Evolutionary conservation across 148 eudicot species (phyloP).

Genomic region (Pharnaceum exiguum): DNA sequence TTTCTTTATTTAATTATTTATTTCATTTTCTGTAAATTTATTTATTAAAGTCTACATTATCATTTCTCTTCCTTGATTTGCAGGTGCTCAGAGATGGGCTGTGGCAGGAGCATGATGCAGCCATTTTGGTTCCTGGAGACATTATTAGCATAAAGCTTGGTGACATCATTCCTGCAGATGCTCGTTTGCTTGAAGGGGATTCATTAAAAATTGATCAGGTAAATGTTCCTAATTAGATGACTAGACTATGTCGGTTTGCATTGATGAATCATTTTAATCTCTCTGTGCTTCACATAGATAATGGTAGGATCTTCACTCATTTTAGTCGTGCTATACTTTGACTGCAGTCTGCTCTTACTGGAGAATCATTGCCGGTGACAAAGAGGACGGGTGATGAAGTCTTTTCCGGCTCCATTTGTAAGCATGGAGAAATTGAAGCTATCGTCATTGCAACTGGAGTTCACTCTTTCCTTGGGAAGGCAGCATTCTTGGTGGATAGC

Average conservation of each 20-base stretch:
- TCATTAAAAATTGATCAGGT: slow-evolving; percentile 68
- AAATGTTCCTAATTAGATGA: too few species aligned
- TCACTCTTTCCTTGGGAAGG: slow-evolving; percentile 69
- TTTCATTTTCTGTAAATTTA: neutral
- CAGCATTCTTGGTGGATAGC: slow-evolving; percentile 65
- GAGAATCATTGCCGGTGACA: slow-evolving; percentile 67
- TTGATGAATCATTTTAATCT: neutral
- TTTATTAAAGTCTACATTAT: neutral
- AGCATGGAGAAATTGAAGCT: slow-evolving; percentile 76
- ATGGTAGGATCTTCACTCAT: too few species aligned
- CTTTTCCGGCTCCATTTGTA: slow-evolving; percentile 66
- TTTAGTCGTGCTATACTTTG: too few species aligned
- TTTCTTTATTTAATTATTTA: neutral
- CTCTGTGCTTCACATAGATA: too few species aligned
- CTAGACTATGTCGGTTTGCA: neutral
- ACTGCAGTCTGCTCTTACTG: slow-evolving; percentile 71
- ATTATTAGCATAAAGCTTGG: slow-evolving; percentile 71
- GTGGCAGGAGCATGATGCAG: slow-evolving; percentile 75
- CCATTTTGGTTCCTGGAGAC: slow-evolving; percentile 66
- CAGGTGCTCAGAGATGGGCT: slow-evolving; percentile 69
- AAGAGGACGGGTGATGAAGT: slow-evolving; percentile 63
- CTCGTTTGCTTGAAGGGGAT: slow-evolving; percentile 77
- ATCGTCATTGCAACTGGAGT: slow-evolving; percentile 73
- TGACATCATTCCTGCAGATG: slow-evolving; percentile 79
- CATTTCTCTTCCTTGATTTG: slow-evolving; percentile 1